phyloP scores from a whole-genome alignment of 495 filamentous ascomycete species.

The Penicillium fimorum region DNA sequence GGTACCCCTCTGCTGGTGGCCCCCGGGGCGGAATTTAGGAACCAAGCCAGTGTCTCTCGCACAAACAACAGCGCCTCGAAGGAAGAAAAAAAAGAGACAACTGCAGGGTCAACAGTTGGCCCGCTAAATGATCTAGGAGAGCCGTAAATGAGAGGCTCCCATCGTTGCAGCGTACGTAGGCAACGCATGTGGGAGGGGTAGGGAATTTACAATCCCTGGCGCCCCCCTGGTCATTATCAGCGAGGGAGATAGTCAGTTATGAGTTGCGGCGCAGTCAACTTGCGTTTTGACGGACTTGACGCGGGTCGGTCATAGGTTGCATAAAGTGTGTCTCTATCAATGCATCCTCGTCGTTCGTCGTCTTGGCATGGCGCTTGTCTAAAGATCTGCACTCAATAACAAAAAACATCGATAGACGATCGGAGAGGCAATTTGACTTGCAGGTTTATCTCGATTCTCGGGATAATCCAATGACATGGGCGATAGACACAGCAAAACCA shows the following conservation, averaged over 20 bases:
- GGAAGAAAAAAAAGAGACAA: neutral
- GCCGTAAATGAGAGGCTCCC: constrained; percentile 16
- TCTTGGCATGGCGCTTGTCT: constrained; percentile 44
- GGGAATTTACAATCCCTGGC: constrained; percentile 2
- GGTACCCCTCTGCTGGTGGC: constrained; percentile 34
- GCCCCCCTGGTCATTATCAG: constrained; percentile 14
- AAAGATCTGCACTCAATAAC: constrained; percentile 23
- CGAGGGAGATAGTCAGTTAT: constrained; percentile 8
- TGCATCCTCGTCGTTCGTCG: constrained; percentile 27
- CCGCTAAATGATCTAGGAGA: constrained; percentile 9
- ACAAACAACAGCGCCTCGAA: constrained; percentile 21
- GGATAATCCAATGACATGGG: constrained; percentile 9
- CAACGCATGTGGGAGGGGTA: constrained; percentile 18
- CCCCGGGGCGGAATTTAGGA: constrained; percentile 19
- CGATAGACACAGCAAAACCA: constrained; percentile 4
- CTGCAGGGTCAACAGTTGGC: constrained; percentile 16
- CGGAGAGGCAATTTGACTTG: constrained; percentile 4
- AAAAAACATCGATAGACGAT: neutral
- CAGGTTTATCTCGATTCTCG: constrained; percentile 1
- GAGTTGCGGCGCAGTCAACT: constrained; percentile 33
- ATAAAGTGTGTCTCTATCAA: constrained; percentile 16
- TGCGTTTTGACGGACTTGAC: constrained; percentile 24
- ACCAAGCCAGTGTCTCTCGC: constrained; percentile 5
- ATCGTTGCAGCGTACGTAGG: constrained; percentile 19
- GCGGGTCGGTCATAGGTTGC: constrained; percentile 20